Evolutionary conservation across 2,329 filamentous ascomycete species (phyloP).

Genomic region (Paecilomyces formosus): DNA sequence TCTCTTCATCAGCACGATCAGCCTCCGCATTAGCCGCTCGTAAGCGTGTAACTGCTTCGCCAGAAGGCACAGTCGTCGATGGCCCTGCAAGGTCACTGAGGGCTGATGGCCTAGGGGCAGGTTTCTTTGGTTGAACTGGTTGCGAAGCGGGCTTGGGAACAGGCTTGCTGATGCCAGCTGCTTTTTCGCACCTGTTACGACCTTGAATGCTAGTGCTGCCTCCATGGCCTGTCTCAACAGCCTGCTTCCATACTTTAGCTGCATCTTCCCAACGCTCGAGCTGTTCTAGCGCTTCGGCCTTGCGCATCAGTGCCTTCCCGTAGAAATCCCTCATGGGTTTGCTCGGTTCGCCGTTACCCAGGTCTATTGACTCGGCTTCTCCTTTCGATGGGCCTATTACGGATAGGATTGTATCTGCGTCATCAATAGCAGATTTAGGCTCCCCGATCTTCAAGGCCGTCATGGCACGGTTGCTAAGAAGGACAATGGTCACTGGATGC

Average conservation of each 20-base stretch:
- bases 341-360: slow-evolving; percentile 55
- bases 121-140: slow-evolving; percentile 32
- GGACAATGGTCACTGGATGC: slow-evolving; percentile 80
- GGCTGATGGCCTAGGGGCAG: slow-evolving; percentile 28
- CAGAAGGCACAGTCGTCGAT: slow-evolving; percentile 41
- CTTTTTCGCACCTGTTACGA: slow-evolving; percentile 81
- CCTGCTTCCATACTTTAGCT: slow-evolving; percentile 68
- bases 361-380: slow-evolving; percentile 68
- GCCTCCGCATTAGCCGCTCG: slow-evolving; percentile 79
- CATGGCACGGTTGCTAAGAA: slow-evolving; percentile 84
- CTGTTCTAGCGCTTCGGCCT: slow-evolving; percentile 91
- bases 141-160: slow-evolving; percentile 34
- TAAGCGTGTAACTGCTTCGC: slow-evolving; percentile 73
- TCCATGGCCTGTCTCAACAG: slow-evolving; percentile 79
- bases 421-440: slow-evolving; percentile 75
- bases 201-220: slow-evolving; percentile 77
- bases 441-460: slow-evolving; percentile 89
- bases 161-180: slow-evolving; percentile 59
- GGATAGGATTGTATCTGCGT: slow-evolving; percentile 71
- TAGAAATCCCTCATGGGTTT: slow-evolving; percentile 92
- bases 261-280: slow-evolving; percentile 93
- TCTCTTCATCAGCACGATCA: slow-evolving; percentile 83
- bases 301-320: slow-evolving; percentile 86
- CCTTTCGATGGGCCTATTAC: slow-evolving; percentile 76
- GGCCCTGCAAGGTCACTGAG: slow-evolving; percentile 23